These are phyloP conservation scores for Exophiala aquamarina DNA, from an alignment of 2,329 filamentous ascomycete species.

Conservation along the genomic window DNA sequence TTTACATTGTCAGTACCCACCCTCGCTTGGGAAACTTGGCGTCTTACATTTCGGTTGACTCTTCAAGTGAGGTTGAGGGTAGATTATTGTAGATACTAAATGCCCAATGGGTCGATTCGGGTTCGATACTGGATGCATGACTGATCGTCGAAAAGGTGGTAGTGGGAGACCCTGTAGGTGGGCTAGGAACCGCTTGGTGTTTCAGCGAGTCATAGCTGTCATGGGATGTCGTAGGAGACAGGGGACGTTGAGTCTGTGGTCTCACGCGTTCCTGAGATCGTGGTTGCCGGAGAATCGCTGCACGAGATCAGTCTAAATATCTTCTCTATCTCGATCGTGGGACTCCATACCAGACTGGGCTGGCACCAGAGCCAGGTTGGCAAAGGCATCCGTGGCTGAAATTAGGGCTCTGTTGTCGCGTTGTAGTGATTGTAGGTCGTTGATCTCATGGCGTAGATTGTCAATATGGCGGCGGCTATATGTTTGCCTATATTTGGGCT, in stretches of 20 bases:
- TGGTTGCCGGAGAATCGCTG: conserved; percentile 16
- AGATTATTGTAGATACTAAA: conserved; percentile 36
- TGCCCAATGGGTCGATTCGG: conserved; percentile 41
- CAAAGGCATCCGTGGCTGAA: conserved; percentile 16
- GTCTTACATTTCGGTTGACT: conserved; percentile 20
- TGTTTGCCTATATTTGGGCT: conserved; percentile 13
- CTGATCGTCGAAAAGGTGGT: conserved; percentile 21
- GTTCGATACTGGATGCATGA: conserved; percentile 24
- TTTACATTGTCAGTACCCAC: neutral
- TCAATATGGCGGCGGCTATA: conserved; percentile 17
- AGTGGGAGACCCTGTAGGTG: conserved; percentile 22
- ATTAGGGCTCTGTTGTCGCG: conserved; percentile 20
- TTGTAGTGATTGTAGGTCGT: conserved; percentile 19
- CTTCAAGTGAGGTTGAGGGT: conserved; percentile 21
- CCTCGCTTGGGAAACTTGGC: neutral
- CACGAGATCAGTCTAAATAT: neutral
- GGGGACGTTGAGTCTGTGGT: conserved; percentile 17
- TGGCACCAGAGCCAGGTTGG: conserved; percentile 16
- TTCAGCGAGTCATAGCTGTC: conserved; percentile 21
- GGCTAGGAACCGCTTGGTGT: conserved; percentile 18
- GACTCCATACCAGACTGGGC: conserved; percentile 11
- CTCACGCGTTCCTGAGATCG: conserved; percentile 21
- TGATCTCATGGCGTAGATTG: conserved; percentile 23
- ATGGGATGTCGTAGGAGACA: conserved; percentile 24
- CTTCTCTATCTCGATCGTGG: neutral